These are phyloP conservation scores for Colletotrichum phormii DNA, from an alignment of 2,329 filamentous ascomycete genomes.

Conservation along the genomic window DNA sequence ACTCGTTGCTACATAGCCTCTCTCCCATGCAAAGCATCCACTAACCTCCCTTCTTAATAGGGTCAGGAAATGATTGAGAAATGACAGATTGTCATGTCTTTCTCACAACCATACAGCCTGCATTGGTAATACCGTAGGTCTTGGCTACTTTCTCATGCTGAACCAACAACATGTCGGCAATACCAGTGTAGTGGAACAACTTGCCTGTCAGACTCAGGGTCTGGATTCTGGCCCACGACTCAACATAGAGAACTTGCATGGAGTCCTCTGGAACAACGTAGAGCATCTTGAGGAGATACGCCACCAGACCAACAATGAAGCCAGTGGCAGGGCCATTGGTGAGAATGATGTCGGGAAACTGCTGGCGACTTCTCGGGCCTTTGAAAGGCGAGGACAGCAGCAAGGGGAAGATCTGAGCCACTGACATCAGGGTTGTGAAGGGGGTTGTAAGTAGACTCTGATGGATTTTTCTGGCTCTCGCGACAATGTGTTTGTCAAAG, in stretches of 20 bases:
- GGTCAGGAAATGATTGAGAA: too few relatives aligned
- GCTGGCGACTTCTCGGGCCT: slow-evolving; percentile 40
- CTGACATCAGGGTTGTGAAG: slow-evolving; percentile 72
- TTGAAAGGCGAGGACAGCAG: slow-evolving; percentile 55
- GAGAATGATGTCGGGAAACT: slow-evolving; percentile 79
- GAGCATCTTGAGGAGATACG: slow-evolving; percentile 60
- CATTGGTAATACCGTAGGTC: slow-evolving; percentile 52
- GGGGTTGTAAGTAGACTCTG: slow-evolving; percentile 83
- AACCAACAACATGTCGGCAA: slow-evolving; percentile 84
- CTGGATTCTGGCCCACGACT: slow-evolving; percentile 90
- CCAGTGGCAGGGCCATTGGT: slow-evolving; percentile 92
- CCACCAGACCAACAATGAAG: slow-evolving; percentile 75
- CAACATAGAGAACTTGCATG: slow-evolving; percentile 85
- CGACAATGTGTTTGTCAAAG: slow-evolving; percentile 76
- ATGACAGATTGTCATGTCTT: neutral
- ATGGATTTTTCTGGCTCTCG: slow-evolving; percentile 83
- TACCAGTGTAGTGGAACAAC: slow-evolving; percentile 70
- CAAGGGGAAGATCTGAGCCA: slow-evolving; percentile 70
- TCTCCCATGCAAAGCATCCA: too few relatives aligned
- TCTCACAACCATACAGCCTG: slow-evolving; percentile 51
- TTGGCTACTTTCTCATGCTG: slow-evolving; percentile 78
- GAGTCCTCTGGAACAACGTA: slow-evolving; percentile 59
- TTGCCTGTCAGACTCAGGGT: slow-evolving; percentile 87
- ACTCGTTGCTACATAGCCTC: too few relatives aligned
- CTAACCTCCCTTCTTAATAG: too few relatives aligned